Evolutionary conservation across 352 stramenopile species (phyloP), one percentile per base, ranked within the genome.

Genomic region (Phytophthora pistaciae): DNA sequence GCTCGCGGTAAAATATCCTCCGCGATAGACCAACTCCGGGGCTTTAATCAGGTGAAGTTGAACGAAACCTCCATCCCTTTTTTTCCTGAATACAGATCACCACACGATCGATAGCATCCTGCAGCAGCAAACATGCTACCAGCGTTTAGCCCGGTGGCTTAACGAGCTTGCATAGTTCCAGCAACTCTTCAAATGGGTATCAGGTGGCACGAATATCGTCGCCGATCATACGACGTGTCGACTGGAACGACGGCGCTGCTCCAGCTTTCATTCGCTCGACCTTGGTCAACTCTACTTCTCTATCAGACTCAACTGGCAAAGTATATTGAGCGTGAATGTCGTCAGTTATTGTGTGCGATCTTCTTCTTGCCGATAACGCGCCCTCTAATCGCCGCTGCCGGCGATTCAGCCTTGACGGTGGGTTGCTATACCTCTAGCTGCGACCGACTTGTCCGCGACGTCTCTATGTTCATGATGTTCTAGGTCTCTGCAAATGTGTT

Each of bases 151-250:
- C 2, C 49, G 23, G 8, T 38, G 5, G 49, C 23, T 56, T 9
- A 36, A 56, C 27, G 57, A 68, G 36, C 54, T 76, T 14, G 52
- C n/a, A 13, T 18, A 68, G 1, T 76, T 55, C 36, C 63, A 66
- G 18, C 64, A 57, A 72, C n/a, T n/a, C n/a, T n/a, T n/a, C n/a
- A n/a, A n/a, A n/a, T n/a, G 63, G 62, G 58, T 76, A 14, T 23
- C 62, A 23, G 50, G 68, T 3, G n/a, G 9, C 1, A 64, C 50
- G 11, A 76, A 72, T 13, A 20, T 56, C 2, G 33, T n/a, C 6
- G 44, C 52, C 52, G 20, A n/a, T 62, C 14, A 46, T 21, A 5
- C 5, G 33, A 42, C 48, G 38, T 5, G 1, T 20, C 16, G 60
- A 67, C 14, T 69, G 62, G 62, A 69, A 58, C 18, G 18, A 71